A percentile compares a stretch with the other conserved stretches of the same genome.
Evolutionary conservation across 495 filamentous ascomycete species (phyloP).

Genomic region (Hypoxylon crocopeplum): DNA sequence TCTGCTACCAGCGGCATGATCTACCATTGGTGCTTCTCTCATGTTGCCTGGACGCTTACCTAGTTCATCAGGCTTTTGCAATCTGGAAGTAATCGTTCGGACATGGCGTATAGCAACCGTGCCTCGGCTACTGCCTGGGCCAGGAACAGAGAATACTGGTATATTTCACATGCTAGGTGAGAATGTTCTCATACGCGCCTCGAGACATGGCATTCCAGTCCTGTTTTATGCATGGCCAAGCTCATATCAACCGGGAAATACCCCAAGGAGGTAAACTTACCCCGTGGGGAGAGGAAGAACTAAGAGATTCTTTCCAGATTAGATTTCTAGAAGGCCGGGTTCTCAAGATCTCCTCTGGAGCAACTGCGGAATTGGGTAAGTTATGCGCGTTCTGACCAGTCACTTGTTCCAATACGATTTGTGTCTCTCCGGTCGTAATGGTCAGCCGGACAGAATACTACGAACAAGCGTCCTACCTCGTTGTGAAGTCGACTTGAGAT

Average conservation of each 20-base stretch:
- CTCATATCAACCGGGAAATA: constrained; percentile 8
- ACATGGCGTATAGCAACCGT: constrained; percentile 11
- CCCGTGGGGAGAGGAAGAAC: constrained; percentile 15
- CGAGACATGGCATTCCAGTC: constrained; percentile 21
- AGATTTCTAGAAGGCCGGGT: constrained; percentile 7
- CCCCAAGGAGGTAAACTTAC: constrained; percentile 15
- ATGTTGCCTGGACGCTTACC: not conserved
- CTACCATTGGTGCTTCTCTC: constrained; percentile 18
- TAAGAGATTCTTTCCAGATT: constrained; percentile 15
- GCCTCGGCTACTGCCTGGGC: constrained; percentile 23
- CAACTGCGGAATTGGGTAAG: constrained; percentile 17
- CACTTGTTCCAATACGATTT: not conserved
- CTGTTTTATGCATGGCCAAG: constrained; percentile 21
- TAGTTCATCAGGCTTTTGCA: constrained; percentile 1
- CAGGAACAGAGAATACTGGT: constrained; percentile 19
- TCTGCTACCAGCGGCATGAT: constrained; percentile 4
- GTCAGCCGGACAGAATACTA: constrained; percentile 18
- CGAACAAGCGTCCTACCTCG: not conserved
- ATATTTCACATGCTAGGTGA: constrained; percentile 24
- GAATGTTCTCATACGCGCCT: not conserved
- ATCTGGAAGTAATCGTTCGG: constrained; percentile 13
- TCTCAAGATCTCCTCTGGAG: constrained; percentile 12
- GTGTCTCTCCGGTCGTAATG: not conserved
- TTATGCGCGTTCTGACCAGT: constrained; percentile 2
- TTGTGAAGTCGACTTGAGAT: not conserved